A percentile compares a stretch with the other conserved stretches of the same genome.
Conservation (phyloP, 73 alveolate species). For the Paramecium pentaurelia region DNA sequence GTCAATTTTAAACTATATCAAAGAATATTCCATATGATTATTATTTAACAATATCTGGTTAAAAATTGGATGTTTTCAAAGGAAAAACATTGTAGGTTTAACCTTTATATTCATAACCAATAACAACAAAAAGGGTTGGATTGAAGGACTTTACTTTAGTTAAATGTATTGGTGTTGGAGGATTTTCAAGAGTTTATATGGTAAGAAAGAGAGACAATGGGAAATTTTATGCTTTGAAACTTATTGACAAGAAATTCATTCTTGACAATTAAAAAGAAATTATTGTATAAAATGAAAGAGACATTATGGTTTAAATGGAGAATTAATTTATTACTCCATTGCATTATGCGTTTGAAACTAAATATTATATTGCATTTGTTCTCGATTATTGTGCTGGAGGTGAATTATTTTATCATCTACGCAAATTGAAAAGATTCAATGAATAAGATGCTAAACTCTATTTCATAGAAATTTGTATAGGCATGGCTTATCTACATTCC, state of each 20-base stretch:
- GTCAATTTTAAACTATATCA: conserved; percentile 18
- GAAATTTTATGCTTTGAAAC: conserved; percentile 78
- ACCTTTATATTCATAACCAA: neutral
- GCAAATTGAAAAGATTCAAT: conserved; percentile 67
- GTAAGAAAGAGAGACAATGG: conserved; percentile 88
- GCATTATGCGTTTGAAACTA: conserved; percentile 76
- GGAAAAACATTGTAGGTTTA: neutral
- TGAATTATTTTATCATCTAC: conserved; percentile 81
- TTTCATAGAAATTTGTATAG: conserved; percentile 70
- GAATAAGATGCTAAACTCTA: conserved; percentile 72
- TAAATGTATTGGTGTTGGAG: conserved; percentile 89
- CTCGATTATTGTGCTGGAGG: conserved; percentile 91
- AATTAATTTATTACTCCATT: conserved; percentile 74
- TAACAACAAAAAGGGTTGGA: conserved; percentile 29
- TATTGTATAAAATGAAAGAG: conserved; percentile 68
- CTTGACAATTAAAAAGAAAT: conserved; percentile 66
- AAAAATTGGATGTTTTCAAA: neutral
- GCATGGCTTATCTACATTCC: conserved; percentile 73
- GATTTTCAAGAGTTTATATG: conserved; percentile 75
- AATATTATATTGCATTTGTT: conserved; percentile 68
- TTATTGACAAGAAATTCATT: conserved; percentile 71
- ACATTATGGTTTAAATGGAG: conserved; percentile 60
- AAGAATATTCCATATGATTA: conserved; percentile 42
- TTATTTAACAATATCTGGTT: neutral
- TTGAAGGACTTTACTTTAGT: conserved; percentile 56